These are phyloP conservation scores for Chloris gayana DNA, from an alignment of 176 grass and related monocot genomes.

Conservation along the genomic window DNA sequence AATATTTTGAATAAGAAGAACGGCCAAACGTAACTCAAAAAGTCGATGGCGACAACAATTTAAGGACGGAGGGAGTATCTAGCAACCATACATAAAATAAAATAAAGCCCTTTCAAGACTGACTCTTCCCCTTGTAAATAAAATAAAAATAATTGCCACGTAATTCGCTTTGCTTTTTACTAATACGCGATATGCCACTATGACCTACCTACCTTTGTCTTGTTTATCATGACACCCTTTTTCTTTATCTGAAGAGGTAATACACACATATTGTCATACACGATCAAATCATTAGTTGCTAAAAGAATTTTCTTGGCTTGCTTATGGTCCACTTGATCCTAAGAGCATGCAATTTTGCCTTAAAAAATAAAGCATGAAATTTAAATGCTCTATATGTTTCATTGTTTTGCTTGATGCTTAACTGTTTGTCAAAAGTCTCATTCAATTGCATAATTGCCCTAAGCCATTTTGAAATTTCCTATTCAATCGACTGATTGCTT, in stretches of 20 bases:
- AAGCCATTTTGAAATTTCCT: background rate
- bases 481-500: background rate
- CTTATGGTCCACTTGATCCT: background rate
- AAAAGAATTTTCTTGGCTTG: background rate
- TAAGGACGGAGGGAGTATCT: too few relatives aligned
- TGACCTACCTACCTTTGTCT: background rate
- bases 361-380: background rate
- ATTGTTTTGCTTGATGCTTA: background rate
- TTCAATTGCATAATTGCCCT: background rate
- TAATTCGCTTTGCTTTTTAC: background rate
- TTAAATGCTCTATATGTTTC: background rate
- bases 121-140: background rate
- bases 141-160: too few relatives aligned
- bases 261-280: background rate
- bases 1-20: too few relatives aligned
- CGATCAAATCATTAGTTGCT: background rate
- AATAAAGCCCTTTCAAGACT: too few relatives aligned
- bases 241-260: background rate
- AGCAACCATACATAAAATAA: too few relatives aligned
- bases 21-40: too few relatives aligned
- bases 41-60: too few relatives aligned
- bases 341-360: background rate
- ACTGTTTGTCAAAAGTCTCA: background rate
- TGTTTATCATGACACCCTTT: background rate
- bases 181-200: background rate